phyloP scores from a whole-genome alignment of 1,284 basidiomycete species.

The Meira miltonrushii region DNA sequence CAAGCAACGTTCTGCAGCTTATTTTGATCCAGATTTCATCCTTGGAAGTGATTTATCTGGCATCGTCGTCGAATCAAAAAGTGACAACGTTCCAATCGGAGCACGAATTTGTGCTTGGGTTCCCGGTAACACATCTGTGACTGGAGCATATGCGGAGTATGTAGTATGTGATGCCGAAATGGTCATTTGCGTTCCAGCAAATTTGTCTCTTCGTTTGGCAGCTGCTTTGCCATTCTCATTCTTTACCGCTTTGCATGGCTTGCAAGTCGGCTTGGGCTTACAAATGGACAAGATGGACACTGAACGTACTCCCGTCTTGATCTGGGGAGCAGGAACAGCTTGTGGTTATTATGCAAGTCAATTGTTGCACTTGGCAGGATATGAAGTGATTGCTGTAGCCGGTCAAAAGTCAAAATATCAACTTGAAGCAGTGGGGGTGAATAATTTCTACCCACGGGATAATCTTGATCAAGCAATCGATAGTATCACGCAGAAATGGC shows the following conservation, averaged over 20 bases:
- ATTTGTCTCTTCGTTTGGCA: background rate
- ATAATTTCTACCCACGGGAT: background rate
- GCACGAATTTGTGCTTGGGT: background rate
- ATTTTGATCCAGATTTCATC: background rate
- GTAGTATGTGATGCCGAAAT: background rate
- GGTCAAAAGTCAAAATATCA: background rate
- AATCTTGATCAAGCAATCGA: background rate
- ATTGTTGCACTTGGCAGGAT: slow-evolving; percentile 46
- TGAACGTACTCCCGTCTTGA: slow-evolving; percentile 28
- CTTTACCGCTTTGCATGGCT: background rate
- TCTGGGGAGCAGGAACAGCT: slow-evolving; percentile 51
- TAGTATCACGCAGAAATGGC: background rate
- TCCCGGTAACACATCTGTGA: background rate
- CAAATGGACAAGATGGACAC: background rate
- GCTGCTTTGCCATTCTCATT: background rate
- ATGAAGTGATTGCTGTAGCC: slow-evolving; percentile 48
- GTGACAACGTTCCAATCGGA: background rate
- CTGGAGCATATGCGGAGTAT: background rate
- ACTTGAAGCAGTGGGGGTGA: background rate
- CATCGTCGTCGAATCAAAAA: background rate
- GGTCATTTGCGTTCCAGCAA: background rate
- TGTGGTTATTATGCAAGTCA: slow-evolving; percentile 52
- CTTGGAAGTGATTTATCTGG: background rate
- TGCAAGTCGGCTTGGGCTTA: background rate
- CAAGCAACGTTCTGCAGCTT: background rate